Evolutionary conservation across 1,139 yeast species (phyloP).

Genomic region (Schizosaccharomyces versatilis): DNA sequence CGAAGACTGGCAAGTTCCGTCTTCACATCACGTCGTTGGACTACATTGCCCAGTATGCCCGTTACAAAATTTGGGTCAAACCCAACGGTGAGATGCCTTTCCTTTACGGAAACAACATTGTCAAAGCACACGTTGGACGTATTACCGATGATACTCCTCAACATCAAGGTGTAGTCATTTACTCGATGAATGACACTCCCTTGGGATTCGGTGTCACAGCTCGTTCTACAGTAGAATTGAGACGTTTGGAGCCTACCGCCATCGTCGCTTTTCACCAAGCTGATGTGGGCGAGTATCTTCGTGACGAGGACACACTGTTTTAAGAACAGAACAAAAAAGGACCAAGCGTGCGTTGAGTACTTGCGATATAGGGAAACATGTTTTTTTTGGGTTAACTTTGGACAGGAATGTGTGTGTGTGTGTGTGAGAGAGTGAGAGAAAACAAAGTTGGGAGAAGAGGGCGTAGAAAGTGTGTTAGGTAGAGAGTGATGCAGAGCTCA

Average conservation of each 20-base stretch:
- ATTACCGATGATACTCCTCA: slow-evolving; percentile 96
- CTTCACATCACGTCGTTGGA: slow-evolving; percentile 81
- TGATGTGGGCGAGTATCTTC: slow-evolving; percentile 90
- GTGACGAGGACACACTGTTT: slow-evolving; percentile 92
- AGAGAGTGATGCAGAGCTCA: too few species aligned
- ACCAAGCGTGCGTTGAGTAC: not conserved
- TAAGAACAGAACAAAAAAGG: not conserved
- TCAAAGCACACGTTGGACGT: slow-evolving; percentile 89
- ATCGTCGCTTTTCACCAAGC: slow-evolving; percentile 92
- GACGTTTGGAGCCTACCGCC: slow-evolving; percentile 75
- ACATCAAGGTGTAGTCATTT: slow-evolving; percentile 85
- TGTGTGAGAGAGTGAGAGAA: too few species aligned
- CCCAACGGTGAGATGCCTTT: slow-evolving; percentile 97
- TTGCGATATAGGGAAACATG: not conserved
- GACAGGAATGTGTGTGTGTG: too few species aligned
- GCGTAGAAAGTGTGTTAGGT: too few species aligned
- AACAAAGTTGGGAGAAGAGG: too few species aligned
- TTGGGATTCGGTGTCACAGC: slow-evolving; percentile 86
- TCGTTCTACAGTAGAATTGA: slow-evolving; percentile 72
- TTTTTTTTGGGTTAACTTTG: not conserved
- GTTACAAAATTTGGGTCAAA: slow-evolving; percentile 88
- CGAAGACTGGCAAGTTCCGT: slow-evolving; percentile 91
- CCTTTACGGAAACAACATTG: slow-evolving; percentile 82
- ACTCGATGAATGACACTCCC: slow-evolving; percentile 79
- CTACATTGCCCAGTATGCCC: slow-evolving; percentile 66